Evolutionary conservation across 2,329 filamentous ascomycete genomes (phyloP), one percentile per base, ranked within the genome.

Genomic region (Epichloe amarillans): DNA sequence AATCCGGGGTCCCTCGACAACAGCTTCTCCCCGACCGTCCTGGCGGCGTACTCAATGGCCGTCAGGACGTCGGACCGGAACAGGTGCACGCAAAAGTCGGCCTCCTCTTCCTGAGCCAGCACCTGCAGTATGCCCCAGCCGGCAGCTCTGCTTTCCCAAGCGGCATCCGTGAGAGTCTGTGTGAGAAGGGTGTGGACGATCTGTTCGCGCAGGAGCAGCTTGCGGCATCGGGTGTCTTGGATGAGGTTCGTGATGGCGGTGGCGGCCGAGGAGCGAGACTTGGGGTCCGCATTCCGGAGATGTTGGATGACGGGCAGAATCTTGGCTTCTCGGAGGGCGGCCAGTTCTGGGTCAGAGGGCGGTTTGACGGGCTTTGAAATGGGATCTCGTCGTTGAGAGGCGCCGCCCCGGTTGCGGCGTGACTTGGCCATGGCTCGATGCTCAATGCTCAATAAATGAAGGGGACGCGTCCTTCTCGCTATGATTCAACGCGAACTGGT

Each of bases 71-170:
- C 81, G 30, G 77, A 68, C 42, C 82, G 70, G 58, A 75, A 84
- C 52, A 86, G 63, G 57, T 85, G 80, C 19, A 85, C 68, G 55
- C 79, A 82, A 53, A 85, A 84, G 58, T 84, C 82, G 12, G 75
- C 69, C 57, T 83, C 81, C 62, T 85, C 82, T 59, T 83, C 76
- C 54, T 77, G 69, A 2, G 75, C 77, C 49, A 86, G 69, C 41
- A 79, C 73, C 55, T 75, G 73, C 49, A 86, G 67, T 55, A 84
- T 82, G 12, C 77, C 75, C 82, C 82, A 86, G n/a, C 80, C 82
- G 19, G 80, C 78, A 42, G 80, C 77, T 46, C 78, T 73, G 57
- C 79, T 80, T 64, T 84, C 80, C 49, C 83, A 68, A 52, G 72
- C 78, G 38, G 74, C 68, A 60, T 86, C 82, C 23, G 79, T 80